Conservation (phyloP, 75 land plant species). For the Pinus albicaulis region DNA sequence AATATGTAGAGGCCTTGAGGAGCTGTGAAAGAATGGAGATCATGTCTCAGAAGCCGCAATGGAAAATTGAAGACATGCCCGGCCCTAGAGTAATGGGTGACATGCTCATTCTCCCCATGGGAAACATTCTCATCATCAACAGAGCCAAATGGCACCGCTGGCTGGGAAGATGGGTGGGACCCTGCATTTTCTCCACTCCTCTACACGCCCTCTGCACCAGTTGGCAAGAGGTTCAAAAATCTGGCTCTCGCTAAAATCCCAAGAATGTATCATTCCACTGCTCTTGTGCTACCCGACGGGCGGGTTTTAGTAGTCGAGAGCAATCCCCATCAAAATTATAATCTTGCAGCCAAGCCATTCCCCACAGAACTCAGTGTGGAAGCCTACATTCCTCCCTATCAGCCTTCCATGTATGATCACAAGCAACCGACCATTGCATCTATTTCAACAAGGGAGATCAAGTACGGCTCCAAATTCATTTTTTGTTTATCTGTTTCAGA, state of each 20-base stretch:
- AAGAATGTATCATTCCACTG: constrained; percentile 5
- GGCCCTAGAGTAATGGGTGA: too few species aligned
- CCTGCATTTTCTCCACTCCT: constrained; percentile 34
- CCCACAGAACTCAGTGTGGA: constrained; percentile 56
- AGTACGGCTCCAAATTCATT: too few species aligned
- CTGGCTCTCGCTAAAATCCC: constrained; percentile 25
- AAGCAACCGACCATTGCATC: too few species aligned
- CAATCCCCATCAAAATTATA: constrained; percentile 36
- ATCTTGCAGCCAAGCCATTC: constrained; percentile 17
- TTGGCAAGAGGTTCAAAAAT: constrained; percentile 5
- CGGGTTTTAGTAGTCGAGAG: constrained; percentile 55
- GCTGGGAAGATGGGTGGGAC: constrained; percentile 24
- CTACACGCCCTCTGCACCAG: constrained; percentile 12
- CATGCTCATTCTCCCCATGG: too few species aligned
- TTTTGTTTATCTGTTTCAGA: neutral
- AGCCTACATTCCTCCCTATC: constrained; percentile 14
- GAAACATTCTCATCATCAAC: constrained; percentile 43
- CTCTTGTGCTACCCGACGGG: constrained; percentile 4
- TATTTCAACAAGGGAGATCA: too few species aligned
- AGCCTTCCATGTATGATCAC: too few species aligned
- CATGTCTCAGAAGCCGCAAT: too few species aligned
- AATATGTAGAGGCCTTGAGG: constrained; percentile 14
- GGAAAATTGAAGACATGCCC: too few species aligned
- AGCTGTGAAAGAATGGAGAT: constrained; percentile 18
- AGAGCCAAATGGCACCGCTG: constrained; percentile 54